A percentile compares a stretch with the other conserved stretches of the same genome.
phyloP scores from a whole-genome alignment of 805 yeast species.

The Isabelozyma heimii region DNA sequence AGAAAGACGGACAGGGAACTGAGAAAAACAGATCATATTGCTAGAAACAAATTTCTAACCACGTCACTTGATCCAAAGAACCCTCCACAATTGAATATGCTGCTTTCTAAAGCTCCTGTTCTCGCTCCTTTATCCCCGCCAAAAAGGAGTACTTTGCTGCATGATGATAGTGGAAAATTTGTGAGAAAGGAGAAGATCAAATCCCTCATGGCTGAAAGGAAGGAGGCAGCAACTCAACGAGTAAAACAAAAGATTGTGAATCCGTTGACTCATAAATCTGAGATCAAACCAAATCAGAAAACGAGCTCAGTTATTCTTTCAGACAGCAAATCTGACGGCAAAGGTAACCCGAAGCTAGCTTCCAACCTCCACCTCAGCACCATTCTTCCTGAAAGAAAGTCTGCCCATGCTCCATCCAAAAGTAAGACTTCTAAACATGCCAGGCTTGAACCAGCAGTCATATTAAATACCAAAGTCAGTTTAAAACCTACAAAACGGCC shows the following conservation, averaged over 20 bases:
- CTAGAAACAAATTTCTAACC: conserved; percentile 33
- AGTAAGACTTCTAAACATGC: background rate
- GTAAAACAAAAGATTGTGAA: conserved; percentile 26
- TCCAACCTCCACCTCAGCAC: background rate
- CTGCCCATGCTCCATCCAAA: background rate
- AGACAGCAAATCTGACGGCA: background rate
- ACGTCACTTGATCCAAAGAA: conserved; percentile 33
- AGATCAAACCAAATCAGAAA: background rate
- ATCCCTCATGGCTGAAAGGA: conserved; percentile 25
- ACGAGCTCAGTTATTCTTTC: background rate
- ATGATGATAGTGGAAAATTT: background rate
- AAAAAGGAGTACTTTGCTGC: background rate
- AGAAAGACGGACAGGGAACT: conserved; percentile 3
- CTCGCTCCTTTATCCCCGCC: background rate
- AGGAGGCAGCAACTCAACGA: conserved; percentile 22
- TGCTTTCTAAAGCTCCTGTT: background rate
- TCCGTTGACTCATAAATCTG: conserved; percentile 18
- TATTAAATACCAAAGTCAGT: background rate
- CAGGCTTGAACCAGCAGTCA: background rate
- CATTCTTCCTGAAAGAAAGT: background rate
- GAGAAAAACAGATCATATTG: conserved; percentile 6
- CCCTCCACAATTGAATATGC: conserved; percentile 10
- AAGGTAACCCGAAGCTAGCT: background rate
- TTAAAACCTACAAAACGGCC: background rate
- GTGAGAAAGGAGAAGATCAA: conserved; percentile 14